Conservation (phyloP, 371 early-diverging fungal species). For the Umbelopsis sp. region DNA sequence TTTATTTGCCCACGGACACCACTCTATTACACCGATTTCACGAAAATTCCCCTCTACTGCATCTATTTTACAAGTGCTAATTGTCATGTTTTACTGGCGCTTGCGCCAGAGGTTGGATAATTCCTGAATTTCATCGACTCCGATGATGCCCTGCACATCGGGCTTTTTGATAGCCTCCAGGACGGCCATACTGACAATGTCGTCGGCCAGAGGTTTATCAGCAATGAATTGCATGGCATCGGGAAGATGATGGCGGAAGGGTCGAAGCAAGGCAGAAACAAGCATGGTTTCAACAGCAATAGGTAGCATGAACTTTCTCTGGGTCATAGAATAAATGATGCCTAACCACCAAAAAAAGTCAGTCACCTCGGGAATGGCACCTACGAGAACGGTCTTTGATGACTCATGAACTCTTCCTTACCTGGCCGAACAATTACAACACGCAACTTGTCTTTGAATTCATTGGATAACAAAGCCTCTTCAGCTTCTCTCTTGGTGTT, state of each 20-base stretch:
- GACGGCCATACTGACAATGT: slow-evolving; percentile 28
- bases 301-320: slow-evolving; percentile 31
- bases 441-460: slow-evolving; percentile 26
- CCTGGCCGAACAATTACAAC: slow-evolving; percentile 37
- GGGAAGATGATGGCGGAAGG: slow-evolving; percentile 30
- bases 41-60: too few species aligned
- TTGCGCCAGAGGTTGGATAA: slow-evolving; percentile 32
- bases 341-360: slow-evolving; percentile 19
- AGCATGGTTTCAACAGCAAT: slow-evolving; percentile 29
- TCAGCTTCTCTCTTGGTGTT: slow-evolving; percentile 34
- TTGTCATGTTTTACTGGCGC: slow-evolving; percentile 2
- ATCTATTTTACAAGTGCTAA: too few species aligned
- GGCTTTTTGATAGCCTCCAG: slow-evolving; percentile 29
- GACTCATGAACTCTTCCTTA: background rate
- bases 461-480: slow-evolving; percentile 23
- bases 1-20: too few species aligned
- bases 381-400: background rate
- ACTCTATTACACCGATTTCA: too few species aligned
- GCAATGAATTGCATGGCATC: slow-evolving; percentile 23
- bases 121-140: slow-evolving; percentile 28
- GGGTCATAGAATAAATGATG: slow-evolving; percentile 31
- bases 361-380: background rate
- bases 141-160: slow-evolving; percentile 27
- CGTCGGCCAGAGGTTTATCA: slow-evolving; percentile 33
- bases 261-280: slow-evolving; percentile 30